A percentile compares a stretch with the other conserved stretches of the same genome.
Evolutionary conservation across 2,329 filamentous ascomycete species (phyloP).

Genomic region (Botrytis galanthina): DNA sequence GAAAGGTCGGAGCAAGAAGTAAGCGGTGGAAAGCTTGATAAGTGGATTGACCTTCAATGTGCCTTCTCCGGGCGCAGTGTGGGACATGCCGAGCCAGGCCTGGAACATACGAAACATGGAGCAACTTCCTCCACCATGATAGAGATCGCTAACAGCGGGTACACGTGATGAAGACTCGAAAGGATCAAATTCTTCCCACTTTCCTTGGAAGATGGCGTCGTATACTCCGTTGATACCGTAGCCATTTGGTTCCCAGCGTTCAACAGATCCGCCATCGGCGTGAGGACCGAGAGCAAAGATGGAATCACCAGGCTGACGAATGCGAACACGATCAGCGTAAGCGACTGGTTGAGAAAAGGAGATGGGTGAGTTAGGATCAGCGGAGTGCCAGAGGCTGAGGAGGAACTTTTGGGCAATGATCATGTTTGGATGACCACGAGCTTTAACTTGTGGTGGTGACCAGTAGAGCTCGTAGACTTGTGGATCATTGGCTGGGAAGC

Average conservation of each 20-base stretch:
- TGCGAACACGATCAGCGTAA: slow-evolving; percentile 65
- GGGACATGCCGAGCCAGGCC: slow-evolving; percentile 81
- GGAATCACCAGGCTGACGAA: slow-evolving; percentile 67
- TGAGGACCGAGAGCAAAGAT: slow-evolving; percentile 72
- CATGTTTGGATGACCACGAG: slow-evolving; percentile 64
- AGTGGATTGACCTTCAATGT: slow-evolving; percentile 81
- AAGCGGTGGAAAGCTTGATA: slow-evolving; percentile 71
- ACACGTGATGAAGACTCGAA: slow-evolving; percentile 75
- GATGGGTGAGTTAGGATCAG: slow-evolving; percentile 42
- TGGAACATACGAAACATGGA: slow-evolving; percentile 86
- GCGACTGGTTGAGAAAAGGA: slow-evolving; percentile 55
- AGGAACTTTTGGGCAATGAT: slow-evolving; percentile 60
- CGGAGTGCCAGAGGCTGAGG: slow-evolving; percentile 59
- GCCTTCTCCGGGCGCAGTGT: slow-evolving; percentile 70
- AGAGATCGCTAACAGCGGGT: slow-evolving; percentile 67
- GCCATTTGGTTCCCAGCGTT: slow-evolving; percentile 69
- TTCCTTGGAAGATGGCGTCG: slow-evolving; percentile 66
- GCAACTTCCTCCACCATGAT: slow-evolving; percentile 78
- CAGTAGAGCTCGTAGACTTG: slow-evolving; percentile 77
- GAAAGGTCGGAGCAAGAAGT: slow-evolving; percentile 80
- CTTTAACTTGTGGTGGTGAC: slow-evolving; percentile 65
- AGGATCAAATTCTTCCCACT: slow-evolving; percentile 79
- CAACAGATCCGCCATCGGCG: slow-evolving; percentile 70
- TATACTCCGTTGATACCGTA: slow-evolving; percentile 70
- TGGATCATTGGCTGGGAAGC: slow-evolving; percentile 64